Base-by-base conservation (phyloP, 208 protist genomes). In the Crithidia mellificae region DNA sequence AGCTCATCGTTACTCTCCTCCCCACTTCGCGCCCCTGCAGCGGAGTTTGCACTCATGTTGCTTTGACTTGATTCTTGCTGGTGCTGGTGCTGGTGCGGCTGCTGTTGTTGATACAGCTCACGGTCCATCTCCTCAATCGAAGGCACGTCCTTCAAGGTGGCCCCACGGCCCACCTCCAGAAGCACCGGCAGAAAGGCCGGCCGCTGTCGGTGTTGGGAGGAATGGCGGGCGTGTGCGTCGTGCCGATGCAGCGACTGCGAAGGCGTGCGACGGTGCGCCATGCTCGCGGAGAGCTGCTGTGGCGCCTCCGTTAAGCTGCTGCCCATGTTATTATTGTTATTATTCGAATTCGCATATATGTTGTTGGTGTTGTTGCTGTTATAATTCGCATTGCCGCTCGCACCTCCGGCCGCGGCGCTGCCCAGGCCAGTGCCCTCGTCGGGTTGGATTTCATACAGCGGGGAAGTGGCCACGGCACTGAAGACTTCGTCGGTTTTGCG, bases 131-230 rank as follows among this genome's bases (percentile, higher is more conserved):
- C 68, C 50, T 62, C 68, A 12, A 55, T 32, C 32, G 63, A 65
- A 4, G 59, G 63, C 39, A 73, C 51, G 25, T 74, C 67, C 7
- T 75, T 67, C 41, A 47, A 52, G 0, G 59, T 67, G 9, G 63
- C 71, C 19, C 82, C 78, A 20, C 52, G 15, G 11, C 78, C 54
- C 25, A 85, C 55, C 76, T 88, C 74, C 36, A 93, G 57, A 71
- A 93, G 59, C 24, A 93, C 76, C 20, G 88, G 83, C 17, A 91
- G 47, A 59, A 85, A 81, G 0, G 82, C 59, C 7, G 71, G 62
- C 3, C 54, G 68, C 62, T 84, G 78, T 6, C 69, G 49, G 41
- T 63, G 44, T 20, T 27, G 39, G 6, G 20, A 19, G 30, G 9
- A 4, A n/a, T 41, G 52, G n/a, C 25, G 17, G n/a, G 30, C 8